Base-by-base conservation (phyloP, 192 early-diverging fungal species). In the Rhizophlyctis rosea region DNA sequence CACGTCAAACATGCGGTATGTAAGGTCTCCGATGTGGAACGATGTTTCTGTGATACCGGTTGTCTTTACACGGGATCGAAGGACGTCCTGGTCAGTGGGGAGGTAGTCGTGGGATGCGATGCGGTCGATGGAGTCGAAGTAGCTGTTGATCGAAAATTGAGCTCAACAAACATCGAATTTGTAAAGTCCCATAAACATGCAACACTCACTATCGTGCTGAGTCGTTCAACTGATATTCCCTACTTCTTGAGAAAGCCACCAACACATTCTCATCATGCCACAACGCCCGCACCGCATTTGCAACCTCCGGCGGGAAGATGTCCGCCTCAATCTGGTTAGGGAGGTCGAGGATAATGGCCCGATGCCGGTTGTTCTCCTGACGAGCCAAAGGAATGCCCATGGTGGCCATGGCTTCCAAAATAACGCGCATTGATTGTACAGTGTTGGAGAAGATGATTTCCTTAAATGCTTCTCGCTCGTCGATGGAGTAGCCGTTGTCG, bases 1-100 rank as follows among this genome's bases (percentile, higher is more conserved):
- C 47, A 98, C 95, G 80, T 98, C 95, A 75, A 93, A 90, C 91
- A 98, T 93, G 61, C 91, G 86, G 75, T 96, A 98, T 31, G 91
- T 94, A 48, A 96, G 74, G 36, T 94, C 91, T 27, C 89, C 91
- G 62, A 98, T 90, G 29, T 87, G 69, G 76, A 98, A 95, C 4
- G 87, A 88, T 2, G 92, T 95, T 74, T 98, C 95, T 34, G 91
- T 96, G 67, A 98, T 98, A 60, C 94, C 93, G 1, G 95, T 96
- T 0, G 95, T 94, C 80, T 96, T 98, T 67, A 98, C 94, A 49
- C 95, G 88, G 32, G 95, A 96, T 57, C 94, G 84, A 63, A 98
- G 84, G 53, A 98, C 92, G 74, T 98, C 95, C 78, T 98, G 95
- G 70, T 98, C 93, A 29, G 87, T 90, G 31, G 95, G 95, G 34